Conservation (phyloP, 1,284 basidiomycete species). For the Marasmius oreades region DNA sequence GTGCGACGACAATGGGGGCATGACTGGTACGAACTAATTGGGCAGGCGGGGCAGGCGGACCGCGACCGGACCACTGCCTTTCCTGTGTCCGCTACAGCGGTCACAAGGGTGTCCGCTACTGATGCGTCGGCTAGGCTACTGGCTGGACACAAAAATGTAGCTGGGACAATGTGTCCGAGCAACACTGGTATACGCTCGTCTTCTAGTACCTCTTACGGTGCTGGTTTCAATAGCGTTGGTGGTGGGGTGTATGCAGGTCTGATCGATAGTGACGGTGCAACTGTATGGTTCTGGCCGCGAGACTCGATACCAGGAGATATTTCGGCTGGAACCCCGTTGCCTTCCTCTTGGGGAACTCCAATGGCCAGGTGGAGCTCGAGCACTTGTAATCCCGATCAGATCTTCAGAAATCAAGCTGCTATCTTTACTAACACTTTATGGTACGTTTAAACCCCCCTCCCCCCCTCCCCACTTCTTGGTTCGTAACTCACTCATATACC, state of each 20-base stretch:
- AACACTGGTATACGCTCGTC: constrained; percentile 51
- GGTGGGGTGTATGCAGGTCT: constrained; percentile 83
- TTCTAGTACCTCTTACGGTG: constrained; percentile 55
- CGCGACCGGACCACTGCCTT: no score
- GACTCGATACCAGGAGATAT: constrained; percentile 74
- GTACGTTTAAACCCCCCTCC: constrained; percentile 36
- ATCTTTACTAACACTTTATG: constrained; percentile 85
- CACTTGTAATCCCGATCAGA: constrained; percentile 68
- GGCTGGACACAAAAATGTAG: no score
- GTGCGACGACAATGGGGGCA: no score
- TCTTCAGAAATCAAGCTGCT: constrained; percentile 71
- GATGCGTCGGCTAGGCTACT: no score
- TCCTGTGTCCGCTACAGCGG: no score
- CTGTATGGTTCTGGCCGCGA: constrained; percentile 80
- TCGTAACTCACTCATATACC: constrained; percentile 11
- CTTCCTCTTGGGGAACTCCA: constrained; percentile 71
- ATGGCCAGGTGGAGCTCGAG: constrained; percentile 72
- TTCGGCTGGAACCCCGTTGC: constrained; percentile 59
- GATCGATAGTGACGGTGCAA: constrained; percentile 74
- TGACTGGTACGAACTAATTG: no score
- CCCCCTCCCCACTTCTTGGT: constrained; percentile 11
- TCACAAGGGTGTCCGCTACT: no score
- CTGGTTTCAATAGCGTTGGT: constrained; percentile 64
- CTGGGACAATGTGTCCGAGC: no score
- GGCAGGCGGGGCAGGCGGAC: no score